Evolutionary conservation across 2,329 filamentous ascomycete genomes (phyloP).

Genomic region (Gaeumannomyces tritici): DNA sequence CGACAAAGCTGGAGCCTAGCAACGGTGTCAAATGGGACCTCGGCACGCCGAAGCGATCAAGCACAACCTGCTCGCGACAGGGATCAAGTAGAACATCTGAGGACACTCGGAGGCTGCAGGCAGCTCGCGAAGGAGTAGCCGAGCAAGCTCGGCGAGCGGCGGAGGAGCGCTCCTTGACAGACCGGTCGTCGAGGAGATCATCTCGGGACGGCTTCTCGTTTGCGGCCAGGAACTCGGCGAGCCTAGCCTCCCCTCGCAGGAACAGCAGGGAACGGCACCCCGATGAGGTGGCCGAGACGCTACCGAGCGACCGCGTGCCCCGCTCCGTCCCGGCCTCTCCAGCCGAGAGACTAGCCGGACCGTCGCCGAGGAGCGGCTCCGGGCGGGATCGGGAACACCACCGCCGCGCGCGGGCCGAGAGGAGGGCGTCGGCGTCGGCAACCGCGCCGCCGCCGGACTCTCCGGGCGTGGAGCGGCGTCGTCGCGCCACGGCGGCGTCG

Average conservation of each 20-base stretch:
- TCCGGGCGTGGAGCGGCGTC: constrained; percentile 10
- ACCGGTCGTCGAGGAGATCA: not conserved
- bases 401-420: not conserved
- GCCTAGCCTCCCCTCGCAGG: not conserved
- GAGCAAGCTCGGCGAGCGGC: constrained; percentile 2
- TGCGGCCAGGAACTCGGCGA: not conserved
- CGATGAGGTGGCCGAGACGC: not conserved
- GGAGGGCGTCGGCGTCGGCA: constrained; percentile 2
- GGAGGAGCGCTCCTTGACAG: not conserved
- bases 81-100: constrained; percentile 11
- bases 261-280: not conserved
- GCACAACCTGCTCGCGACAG: constrained; percentile 10
- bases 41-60: constrained; percentile 11
- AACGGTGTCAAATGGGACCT: constrained; percentile 3
- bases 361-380: not conserved
- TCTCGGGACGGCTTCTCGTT: not conserved
- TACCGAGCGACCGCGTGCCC: not conserved
- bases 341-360: not conserved
- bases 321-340: not conserved
- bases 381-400: not conserved
- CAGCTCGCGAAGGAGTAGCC: constrained; percentile 1
- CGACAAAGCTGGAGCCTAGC: not conserved
- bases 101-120: constrained; percentile 5
- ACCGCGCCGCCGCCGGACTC: constrained; percentile 12
- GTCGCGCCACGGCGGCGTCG: not conserved